Conservation (phyloP, 2,329 filamentous ascomycete species). For the Metarhizium humberi region DNA sequence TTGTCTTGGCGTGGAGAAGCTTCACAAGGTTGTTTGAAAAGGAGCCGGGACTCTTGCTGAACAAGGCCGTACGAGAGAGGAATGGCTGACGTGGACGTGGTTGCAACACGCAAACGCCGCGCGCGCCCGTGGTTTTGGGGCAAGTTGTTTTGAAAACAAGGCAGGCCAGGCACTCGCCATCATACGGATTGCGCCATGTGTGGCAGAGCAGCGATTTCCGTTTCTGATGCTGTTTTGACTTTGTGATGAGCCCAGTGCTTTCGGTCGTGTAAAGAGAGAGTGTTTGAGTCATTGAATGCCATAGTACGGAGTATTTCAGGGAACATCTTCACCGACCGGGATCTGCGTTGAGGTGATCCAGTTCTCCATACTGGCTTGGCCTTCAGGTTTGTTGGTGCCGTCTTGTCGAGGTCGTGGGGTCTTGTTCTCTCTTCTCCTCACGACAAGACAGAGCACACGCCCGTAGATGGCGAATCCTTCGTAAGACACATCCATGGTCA, state of each 20-base stretch:
- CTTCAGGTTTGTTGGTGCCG: slow-evolving; percentile 27
- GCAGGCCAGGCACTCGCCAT: not conserved
- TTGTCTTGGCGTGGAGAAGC: not conserved
- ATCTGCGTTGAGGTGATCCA: slow-evolving; percentile 77
- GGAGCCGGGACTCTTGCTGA: not conserved
- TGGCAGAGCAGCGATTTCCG: not conserved
- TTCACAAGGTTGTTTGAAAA: slow-evolving; percentile 15
- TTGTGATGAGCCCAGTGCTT: not conserved
- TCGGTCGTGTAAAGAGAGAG: not conserved
- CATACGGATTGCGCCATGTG: not conserved
- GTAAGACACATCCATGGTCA: slow-evolving; percentile 77
- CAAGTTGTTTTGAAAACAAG: not conserved
- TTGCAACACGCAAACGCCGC: not conserved
- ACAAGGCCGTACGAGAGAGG: not conserved
- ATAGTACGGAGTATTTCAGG: slow-evolving; percentile 11
- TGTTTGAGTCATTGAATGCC: not conserved
- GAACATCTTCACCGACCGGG: slow-evolving; percentile 29
- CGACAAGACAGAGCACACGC: slow-evolving; percentile 80
- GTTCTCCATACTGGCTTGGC: slow-evolving; percentile 70
- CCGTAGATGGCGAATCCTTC: slow-evolving; percentile 96
- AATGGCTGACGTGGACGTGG: not conserved
- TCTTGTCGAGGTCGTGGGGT: slow-evolving; percentile 22
- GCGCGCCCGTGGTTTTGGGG: not conserved
- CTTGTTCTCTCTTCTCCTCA: slow-evolving; percentile 61
- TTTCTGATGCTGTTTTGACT: not conserved